Evolutionary conservation across 768 basidiomycete species (phyloP).

Genomic region (Lepiota brunneoincarnata): DNA sequence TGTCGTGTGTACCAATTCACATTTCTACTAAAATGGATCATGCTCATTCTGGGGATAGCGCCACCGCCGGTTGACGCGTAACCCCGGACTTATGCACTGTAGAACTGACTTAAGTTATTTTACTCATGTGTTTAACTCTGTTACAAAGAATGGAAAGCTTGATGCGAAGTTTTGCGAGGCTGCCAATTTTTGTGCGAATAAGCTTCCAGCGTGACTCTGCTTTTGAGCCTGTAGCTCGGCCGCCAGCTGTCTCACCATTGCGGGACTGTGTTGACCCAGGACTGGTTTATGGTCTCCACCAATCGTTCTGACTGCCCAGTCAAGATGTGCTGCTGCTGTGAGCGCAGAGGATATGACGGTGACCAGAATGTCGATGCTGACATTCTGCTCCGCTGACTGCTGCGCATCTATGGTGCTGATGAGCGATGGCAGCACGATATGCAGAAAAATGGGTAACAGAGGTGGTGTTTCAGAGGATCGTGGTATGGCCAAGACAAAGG

Average conservation of each 20-base stretch:
- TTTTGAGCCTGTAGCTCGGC: slow-evolving; percentile 55
- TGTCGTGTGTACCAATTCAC: slow-evolving; percentile 71
- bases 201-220: slow-evolving; percentile 44
- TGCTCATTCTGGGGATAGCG: slow-evolving; percentile 28
- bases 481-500: slow-evolving; percentile 66
- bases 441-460: slow-evolving; percentile 71
- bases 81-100: slow-evolving; percentile 15
- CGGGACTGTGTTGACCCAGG: slow-evolving; percentile 61
- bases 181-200: slow-evolving; percentile 58
- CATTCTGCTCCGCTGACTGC: slow-evolving; percentile 48
- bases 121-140: slow-evolving; percentile 28
- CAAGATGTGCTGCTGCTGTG: slow-evolving; percentile 66
- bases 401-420: slow-evolving; percentile 55
- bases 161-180: slow-evolving; percentile 64
- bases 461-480: slow-evolving; percentile 51
- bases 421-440: slow-evolving; percentile 61
- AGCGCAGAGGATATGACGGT: slow-evolving; percentile 63
- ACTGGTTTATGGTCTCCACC: slow-evolving; percentile 46
- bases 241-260: slow-evolving; percentile 66
- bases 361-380: slow-evolving; percentile 63
- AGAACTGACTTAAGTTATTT: slow-evolving; percentile 9
- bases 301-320: slow-evolving; percentile 60
- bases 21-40: neutral
- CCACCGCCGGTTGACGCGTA: slow-evolving; percentile 46
- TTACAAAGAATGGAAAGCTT: slow-evolving; percentile 71